Conservation (phyloP, 495 filamentous ascomycete genomes). For the Hypoxylon fuscum region DNA sequence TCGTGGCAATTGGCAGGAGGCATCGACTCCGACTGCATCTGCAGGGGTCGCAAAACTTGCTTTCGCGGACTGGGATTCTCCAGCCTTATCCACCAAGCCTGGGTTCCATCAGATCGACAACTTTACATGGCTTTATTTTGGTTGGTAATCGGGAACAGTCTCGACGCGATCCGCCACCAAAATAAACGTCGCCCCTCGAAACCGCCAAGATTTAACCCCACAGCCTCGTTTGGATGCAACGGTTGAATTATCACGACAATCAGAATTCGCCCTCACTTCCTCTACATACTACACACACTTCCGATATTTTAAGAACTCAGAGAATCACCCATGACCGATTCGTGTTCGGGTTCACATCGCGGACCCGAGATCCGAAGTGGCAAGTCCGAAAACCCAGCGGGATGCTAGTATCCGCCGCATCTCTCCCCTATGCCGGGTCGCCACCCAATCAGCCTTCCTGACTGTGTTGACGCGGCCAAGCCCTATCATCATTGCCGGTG, state of each 20-base stretch:
- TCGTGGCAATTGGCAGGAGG: constrained; percentile 31
- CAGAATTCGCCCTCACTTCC: constrained; percentile 1
- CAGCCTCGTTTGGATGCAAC: constrained; percentile 11
- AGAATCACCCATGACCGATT: constrained; percentile 12
- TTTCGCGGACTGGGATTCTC: constrained; percentile 30
- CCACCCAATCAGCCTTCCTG: constrained; percentile 13
- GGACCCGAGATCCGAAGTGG: constrained; percentile 35
- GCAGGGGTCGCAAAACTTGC: constrained; percentile 38
- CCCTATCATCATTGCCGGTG: constrained; percentile 7
- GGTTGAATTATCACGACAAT: constrained; percentile 13
- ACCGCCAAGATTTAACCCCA: constrained; percentile 16
- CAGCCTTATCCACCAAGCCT: constrained; percentile 31
- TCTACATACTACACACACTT: not conserved
- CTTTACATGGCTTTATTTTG: constrained; percentile 12
- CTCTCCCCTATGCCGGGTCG: constrained; percentile 3
- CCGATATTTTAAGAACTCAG: constrained; percentile 5
- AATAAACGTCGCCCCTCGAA: not conserved
- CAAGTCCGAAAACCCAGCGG: constrained; percentile 11
- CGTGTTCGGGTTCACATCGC: constrained; percentile 31
- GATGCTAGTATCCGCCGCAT: constrained; percentile 31
- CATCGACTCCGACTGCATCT: constrained; percentile 16
- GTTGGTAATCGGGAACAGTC: constrained; percentile 6
- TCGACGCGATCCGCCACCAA: constrained; percentile 1
- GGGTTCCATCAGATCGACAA: constrained; percentile 34
- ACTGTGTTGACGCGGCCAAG: constrained; percentile 17